phyloP scores from a whole-genome alignment of 2,329 filamentous ascomycete species.

The Diaporthe ampelina region DNA sequence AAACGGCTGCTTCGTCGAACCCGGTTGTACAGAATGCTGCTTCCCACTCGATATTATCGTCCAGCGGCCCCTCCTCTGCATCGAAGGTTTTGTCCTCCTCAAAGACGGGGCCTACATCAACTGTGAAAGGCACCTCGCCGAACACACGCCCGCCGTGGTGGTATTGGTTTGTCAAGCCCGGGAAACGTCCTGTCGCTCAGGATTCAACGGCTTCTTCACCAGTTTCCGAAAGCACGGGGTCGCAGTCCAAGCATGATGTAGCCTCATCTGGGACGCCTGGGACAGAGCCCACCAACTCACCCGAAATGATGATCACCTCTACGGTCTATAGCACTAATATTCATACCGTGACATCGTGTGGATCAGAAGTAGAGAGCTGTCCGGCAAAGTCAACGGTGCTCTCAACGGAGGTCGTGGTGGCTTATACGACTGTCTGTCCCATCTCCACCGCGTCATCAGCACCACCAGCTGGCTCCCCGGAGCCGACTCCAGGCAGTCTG shows the following conservation, averaged over 20 bases:
- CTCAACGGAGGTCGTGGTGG: slow-evolving; percentile 19
- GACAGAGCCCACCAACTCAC: neutral
- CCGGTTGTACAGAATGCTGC: neutral
- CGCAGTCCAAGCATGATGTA: neutral
- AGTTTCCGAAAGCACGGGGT: neutral
- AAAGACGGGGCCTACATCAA: neutral
- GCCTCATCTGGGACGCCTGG: neutral
- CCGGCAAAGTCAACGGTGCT: slow-evolving; percentile 26
- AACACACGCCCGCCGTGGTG: neutral
- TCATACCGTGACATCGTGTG: slow-evolving; percentile 35
- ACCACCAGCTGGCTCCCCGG: neutral
- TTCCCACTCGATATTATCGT: neutral
- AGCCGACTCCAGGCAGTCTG: neutral
- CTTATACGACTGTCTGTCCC: slow-evolving; percentile 35
- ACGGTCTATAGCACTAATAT: slow-evolving; percentile 27
- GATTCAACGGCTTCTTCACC: neutral
- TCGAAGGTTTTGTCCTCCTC: neutral
- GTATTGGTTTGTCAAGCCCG: neutral
- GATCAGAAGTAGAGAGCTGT: slow-evolving; percentile 23
- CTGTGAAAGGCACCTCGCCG: neutral
- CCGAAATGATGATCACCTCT: slow-evolving; percentile 13
- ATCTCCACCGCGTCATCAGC: neutral
- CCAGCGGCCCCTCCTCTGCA: neutral
- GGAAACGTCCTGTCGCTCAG: neutral
- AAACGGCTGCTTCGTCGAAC: neutral